Evolutionary conservation across 1,284 basidiomycete genomes (phyloP).

Genomic region (Cryptococcus sp.): DNA sequence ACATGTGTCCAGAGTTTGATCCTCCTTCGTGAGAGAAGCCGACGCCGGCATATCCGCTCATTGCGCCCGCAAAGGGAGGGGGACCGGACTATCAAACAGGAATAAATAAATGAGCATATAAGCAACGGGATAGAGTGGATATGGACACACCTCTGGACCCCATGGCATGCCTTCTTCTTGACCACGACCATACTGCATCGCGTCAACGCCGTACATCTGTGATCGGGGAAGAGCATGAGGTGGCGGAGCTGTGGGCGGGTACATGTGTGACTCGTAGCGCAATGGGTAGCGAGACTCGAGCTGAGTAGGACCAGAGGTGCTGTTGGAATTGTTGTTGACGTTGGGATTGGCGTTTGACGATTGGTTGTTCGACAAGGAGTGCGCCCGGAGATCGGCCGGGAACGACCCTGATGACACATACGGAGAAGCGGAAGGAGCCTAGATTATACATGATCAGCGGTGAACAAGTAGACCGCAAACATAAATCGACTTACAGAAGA

Average conservation of each 20-base stretch:
- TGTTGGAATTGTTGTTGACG: conserved; percentile 5
- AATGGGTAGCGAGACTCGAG: conserved; percentile 28
- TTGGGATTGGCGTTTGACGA: conserved; percentile 3
- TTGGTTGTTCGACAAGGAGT: conserved; percentile 22
- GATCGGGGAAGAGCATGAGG: conserved; percentile 18
- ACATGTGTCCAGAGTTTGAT: not conserved
- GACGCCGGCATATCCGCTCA: conserved; percentile 15
- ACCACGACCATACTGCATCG: conserved; percentile 13
- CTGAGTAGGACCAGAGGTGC: conserved; percentile 6
- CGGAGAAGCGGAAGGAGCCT: conserved; percentile 45
- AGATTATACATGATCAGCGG: conserved; percentile 1
- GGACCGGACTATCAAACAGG: conserved; percentile 9
- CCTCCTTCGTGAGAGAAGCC: conserved; percentile 10
- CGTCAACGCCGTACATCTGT: conserved; percentile 15
- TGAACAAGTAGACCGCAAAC: not conserved
- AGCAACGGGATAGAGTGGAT: not conserved
- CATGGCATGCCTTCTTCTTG: conserved; percentile 17
- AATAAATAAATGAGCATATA: not conserved
- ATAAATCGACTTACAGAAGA: conserved; percentile 31
- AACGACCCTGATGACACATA: conserved; percentile 36
- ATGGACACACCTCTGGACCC: conserved; percentile 13
- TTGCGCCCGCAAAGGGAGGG: conserved; percentile 16
- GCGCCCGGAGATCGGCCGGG: conserved; percentile 38
- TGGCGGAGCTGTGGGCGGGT: conserved; percentile 20
- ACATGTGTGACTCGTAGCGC: conserved; percentile 39